These are phyloP conservation scores for Macrolepiota fuliginosa DNA, from an alignment of 768 basidiomycete species.

Conservation along the genomic window DNA sequence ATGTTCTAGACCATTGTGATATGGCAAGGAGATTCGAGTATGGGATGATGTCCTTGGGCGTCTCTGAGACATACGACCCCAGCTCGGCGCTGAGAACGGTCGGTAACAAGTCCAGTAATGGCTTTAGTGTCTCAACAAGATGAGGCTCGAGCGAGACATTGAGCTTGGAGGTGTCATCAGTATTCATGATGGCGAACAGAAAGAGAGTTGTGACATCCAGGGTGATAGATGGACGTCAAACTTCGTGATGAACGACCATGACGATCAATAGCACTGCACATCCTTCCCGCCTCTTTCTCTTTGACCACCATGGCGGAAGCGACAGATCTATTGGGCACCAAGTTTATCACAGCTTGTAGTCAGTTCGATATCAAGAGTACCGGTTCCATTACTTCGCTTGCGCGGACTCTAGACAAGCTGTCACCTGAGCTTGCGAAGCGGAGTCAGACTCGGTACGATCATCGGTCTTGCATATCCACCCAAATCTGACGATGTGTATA, in stretches of 20 bases:
- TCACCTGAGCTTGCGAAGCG: conserved; percentile 51
- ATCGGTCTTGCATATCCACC: background rate
- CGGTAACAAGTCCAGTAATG: conserved; percentile 48
- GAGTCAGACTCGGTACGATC: conserved; percentile 34
- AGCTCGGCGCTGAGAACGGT: conserved; percentile 40
- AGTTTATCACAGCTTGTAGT: conserved; percentile 43
- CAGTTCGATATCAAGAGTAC: conserved; percentile 37
- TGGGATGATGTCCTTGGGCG: conserved; percentile 48
- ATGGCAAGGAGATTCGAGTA: conserved; percentile 56
- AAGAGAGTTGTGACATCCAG: conserved; percentile 11
- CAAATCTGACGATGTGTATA: conserved; percentile 13
- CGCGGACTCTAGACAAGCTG: conserved; percentile 44
- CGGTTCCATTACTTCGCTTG: conserved; percentile 29
- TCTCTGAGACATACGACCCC: conserved; percentile 32
- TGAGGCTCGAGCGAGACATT: conserved; percentile 71
- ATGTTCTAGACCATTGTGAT: conserved; percentile 68
- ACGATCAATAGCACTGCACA: conserved; percentile 8
- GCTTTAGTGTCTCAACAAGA: conserved; percentile 45
- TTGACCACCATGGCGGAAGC: conserved; percentile 20
- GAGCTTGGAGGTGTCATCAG: conserved; percentile 20
- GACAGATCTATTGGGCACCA: conserved; percentile 20
- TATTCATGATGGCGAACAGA: conserved; percentile 15
- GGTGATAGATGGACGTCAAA: conserved; percentile 4
- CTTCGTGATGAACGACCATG: conserved; percentile 15
- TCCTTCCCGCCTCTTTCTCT: conserved; percentile 1